Evolutionary conservation across 2,329 filamentous ascomycete species (phyloP), one percentile per base, ranked within the genome.

Genomic region (Dothideomycetes sp.): DNA sequence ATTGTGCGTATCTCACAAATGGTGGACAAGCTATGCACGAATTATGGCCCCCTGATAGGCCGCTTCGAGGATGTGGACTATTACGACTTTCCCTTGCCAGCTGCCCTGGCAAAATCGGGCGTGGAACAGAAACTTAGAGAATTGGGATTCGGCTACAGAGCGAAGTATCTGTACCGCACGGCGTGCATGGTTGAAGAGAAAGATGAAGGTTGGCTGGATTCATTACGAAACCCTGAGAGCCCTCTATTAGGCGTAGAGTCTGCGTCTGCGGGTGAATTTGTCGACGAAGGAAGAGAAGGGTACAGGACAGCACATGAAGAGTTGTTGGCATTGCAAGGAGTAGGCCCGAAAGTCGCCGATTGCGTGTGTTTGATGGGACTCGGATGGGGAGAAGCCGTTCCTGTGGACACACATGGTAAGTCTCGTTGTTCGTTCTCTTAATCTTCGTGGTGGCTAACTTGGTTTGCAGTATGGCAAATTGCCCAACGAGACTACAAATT

Each of bases 301-400:
- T 96, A 93, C 60, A 78, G 78, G 31, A 68, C 74, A 36, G 89
- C 91, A 0, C 91, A 95, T 53, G 79, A 84, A 45, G 74, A 83
- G 49, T 70, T 98, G 2, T 69, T 96, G 1, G 65, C 73, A 5
- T 70, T 98, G 16, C 78, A 87, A 43, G 91, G 91, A 1, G 93
- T 98, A 5, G 91, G 91, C 0, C 91, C 93, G 1, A 98, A 98
- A 60, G 91, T 98, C 1, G 84, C 91, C 5, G 93, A 98, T 59
- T 98, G 93, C 56, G 88, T 96, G 6, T 94, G 84, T 56, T 67
- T 98, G 15, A 95, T 98, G 83, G 93, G 93, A 0, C 65, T 98
- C 11, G 89, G 88, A 19, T 98, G 93, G 89, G 83, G 83, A 22
- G 89, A 96, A 62, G 80, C 88, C 3, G 88, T 98, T 1, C 91